These are phyloP conservation scores for Symbiodinium pilosum DNA, from an alignment of 73 alveolate species.

Conservation along the genomic window DNA sequence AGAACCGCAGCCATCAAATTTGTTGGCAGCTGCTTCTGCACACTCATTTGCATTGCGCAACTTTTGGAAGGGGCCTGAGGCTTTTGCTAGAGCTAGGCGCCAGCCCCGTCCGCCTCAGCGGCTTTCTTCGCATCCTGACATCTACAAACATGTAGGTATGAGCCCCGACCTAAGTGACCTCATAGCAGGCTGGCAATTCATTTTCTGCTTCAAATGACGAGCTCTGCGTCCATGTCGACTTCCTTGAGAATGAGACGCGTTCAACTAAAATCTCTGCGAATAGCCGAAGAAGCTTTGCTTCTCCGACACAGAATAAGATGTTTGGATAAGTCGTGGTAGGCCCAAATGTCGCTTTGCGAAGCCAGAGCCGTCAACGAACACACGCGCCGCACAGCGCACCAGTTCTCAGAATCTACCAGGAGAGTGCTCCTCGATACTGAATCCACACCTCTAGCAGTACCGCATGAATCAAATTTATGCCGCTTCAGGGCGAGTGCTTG, in stretches of 20 bases:
- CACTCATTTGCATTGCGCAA: too few species aligned
- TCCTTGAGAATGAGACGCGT: not conserved
- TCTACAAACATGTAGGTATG: not conserved
- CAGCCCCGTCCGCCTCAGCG: conserved; percentile 25
- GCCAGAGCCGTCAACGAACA: too few species aligned
- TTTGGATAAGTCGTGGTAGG: not conserved
- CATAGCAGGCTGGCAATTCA: too few species aligned
- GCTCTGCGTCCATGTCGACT: not conserved
- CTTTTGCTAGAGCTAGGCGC: too few species aligned
- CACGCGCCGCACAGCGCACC: too few species aligned
- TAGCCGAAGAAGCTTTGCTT: not conserved
- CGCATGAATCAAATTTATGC: not conserved
- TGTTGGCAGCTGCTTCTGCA: too few species aligned
- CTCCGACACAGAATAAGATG: not conserved
- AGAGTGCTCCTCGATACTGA: not conserved
- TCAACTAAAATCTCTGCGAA: too few species aligned
- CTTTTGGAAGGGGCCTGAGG: too few species aligned
- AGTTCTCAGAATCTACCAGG: not conserved
- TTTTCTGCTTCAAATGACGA: not conserved
- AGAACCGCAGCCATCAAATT: too few species aligned
- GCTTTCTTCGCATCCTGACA: conserved; percentile 76
- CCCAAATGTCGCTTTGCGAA: not conserved
- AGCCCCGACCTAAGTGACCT: too few species aligned
- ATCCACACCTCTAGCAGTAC: not conserved
- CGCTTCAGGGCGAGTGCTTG: too few species aligned